A percentile compares a stretch with the other conserved stretches of the same genome.
Conservation (phyloP, 768 basidiomycete genomes). For the Tephrocybe sp. region DNA sequence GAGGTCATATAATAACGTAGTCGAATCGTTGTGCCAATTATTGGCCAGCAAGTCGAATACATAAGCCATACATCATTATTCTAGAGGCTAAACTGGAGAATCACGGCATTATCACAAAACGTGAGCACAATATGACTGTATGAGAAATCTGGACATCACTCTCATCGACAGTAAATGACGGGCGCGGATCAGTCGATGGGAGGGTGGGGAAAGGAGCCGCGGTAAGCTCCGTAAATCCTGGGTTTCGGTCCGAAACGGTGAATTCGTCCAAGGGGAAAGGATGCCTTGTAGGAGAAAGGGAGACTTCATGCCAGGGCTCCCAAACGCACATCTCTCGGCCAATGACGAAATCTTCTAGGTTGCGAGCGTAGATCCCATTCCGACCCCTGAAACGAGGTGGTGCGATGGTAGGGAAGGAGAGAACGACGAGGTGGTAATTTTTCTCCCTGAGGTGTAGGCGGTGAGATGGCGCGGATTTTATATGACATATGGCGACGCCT, state of each 20-base stretch:
- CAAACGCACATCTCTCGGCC: slow-evolving; percentile 45
- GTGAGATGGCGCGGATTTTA: slow-evolving; percentile 22
- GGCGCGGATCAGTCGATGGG: slow-evolving; percentile 25
- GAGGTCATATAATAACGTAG: no score
- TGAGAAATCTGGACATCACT: slow-evolving; percentile 18
- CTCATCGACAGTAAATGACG: slow-evolving; percentile 21
- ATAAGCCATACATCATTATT: neutral
- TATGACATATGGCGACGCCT: slow-evolving; percentile 44
- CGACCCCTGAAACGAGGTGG: slow-evolving; percentile 16
- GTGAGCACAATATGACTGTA: slow-evolving; percentile 30
- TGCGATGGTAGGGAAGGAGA: slow-evolving; percentile 33
- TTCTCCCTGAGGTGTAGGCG: slow-evolving; percentile 15
- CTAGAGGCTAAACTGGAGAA: neutral
- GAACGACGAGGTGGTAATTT: slow-evolving; percentile 31
- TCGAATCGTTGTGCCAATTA: no score
- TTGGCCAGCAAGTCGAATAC: neutral
- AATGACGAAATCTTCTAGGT: slow-evolving; percentile 35
- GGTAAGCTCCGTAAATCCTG: neutral
- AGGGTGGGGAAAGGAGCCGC: slow-evolving; percentile 16
- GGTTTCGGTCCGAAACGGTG: neutral
- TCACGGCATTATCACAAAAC: slow-evolving; percentile 24
- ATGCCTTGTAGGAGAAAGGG: slow-evolving; percentile 17
- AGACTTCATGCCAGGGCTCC: slow-evolving; percentile 50
- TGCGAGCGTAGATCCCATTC: slow-evolving; percentile 26
- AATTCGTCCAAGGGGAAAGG: neutral